Base-by-base conservation (phyloP, 306 rosid genomes). In the Gynostemma pentaphyllum region DNA sequence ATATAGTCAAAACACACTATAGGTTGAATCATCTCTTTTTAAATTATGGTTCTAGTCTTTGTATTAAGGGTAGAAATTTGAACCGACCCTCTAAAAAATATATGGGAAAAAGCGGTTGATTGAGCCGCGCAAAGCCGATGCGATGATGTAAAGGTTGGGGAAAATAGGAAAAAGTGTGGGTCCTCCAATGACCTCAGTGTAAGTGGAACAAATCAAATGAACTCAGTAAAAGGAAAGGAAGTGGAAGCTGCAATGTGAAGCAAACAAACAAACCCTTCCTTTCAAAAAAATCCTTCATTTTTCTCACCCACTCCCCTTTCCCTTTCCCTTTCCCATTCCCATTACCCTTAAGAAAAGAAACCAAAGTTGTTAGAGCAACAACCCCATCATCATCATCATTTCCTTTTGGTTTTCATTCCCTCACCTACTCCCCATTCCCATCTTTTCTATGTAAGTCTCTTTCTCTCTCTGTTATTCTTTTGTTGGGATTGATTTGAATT, bases 191-290 rank as follows among this genome's bases (percentile, higher is more conserved):
- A 26, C 68, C 32, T 57, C n/a, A 71, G 76, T 79, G 83, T 57
- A 13, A 71, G 76, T 79, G 83, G 84, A 77, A 70, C 67, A 60
- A 79, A 48, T 68, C n/a, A n/a, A n/a, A n/a, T n/a, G n/a, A n/a
- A n/a, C n/a, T n/a, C n/a, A n/a, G n/a, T n/a, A n/a, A n/a, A n/a
- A n/a, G n/a, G n/a, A n/a, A n/a, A n/a, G 42, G 30, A 66, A 76
- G 77, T 81, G 90, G 84, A 87, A 78, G 79, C 76, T 84, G 85
- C 74, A 72, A 72, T 76, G 81, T 74, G 83, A 82, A 78, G 83
- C 82, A 66, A 81, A n/a, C n/a, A 82, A 71, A 75, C 68, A 76
- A 74, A 41, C 46, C 30, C 21, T 14, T 16, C 45, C 9, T 13
- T 30, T 46, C 36, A 32, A 66, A 69, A 70, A 70, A 70, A 81